Percentiles rank a stretch among this genome's conserved stretches.
Conservation (phyloP, 2,329 filamentous ascomycete species). For the Massarina eburnea region DNA sequence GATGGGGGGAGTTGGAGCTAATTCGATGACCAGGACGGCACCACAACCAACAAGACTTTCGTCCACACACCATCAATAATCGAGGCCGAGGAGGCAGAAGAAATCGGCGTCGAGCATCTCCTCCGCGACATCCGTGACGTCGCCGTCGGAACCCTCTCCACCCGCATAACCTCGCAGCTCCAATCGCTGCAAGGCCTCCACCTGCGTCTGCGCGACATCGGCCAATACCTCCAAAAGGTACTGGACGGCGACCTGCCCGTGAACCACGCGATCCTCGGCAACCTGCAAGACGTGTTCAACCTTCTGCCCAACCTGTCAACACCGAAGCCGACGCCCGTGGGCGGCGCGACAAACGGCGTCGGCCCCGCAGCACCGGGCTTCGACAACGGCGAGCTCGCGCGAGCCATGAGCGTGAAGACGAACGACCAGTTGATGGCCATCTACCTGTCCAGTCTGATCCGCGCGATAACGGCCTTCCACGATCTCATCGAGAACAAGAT, state of each 20-base stretch:
- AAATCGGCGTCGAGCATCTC: conserved; percentile 97
- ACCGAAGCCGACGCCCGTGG: conserved; percentile 63
- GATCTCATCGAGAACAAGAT: conserved; percentile 99
- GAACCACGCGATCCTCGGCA: conserved; percentile 95
- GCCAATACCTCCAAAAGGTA: conserved; percentile 93
- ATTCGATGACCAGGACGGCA: conserved; percentile 71
- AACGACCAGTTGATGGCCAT: conserved; percentile 99
- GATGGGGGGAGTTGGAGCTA: background rate
- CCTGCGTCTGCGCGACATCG: conserved; percentile 90
- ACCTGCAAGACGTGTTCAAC: conserved; percentile 99
- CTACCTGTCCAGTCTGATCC: conserved; percentile 93
- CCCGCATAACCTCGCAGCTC: conserved; percentile 94
- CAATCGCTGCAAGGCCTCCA: conserved; percentile 97
- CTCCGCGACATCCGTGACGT: conserved; percentile 98
- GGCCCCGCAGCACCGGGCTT: conserved; percentile 52
- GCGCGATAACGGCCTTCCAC: conserved; percentile 98
- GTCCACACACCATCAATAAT: conserved; percentile 98
- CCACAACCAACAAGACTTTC: conserved; percentile 94
- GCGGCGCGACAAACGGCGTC: conserved; percentile 46
- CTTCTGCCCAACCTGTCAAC: conserved; percentile 93
- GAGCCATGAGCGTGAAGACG: conserved; percentile 98
- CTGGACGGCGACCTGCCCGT: conserved; percentile 89
- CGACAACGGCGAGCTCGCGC: conserved; percentile 82
- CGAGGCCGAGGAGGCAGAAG: conserved; percentile 97
- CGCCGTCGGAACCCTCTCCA: conserved; percentile 93